Percentiles rank a stretch among this genome's conserved stretches.
Conservation (phyloP, 768 basidiomycete genomes). For the Terana coerulea region DNA sequence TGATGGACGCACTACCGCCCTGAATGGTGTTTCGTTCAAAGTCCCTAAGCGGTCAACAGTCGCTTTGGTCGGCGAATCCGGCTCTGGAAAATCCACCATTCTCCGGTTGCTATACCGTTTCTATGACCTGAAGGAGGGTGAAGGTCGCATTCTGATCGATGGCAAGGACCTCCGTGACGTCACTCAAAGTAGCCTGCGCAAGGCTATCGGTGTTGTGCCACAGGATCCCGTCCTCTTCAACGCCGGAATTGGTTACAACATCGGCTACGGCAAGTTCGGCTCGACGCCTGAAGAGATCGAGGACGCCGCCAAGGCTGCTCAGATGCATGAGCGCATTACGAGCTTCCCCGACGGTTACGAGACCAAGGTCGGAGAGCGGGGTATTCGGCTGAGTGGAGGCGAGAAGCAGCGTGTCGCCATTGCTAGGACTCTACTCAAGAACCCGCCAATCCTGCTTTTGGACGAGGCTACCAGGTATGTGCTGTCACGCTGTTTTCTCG, state of each 20-base stretch:
- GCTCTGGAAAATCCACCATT: slow-evolving; percentile 80
- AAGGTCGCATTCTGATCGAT: slow-evolving; percentile 79
- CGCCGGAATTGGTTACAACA: slow-evolving; percentile 66
- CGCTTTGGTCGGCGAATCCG: slow-evolving; percentile 84
- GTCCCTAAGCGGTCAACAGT: slow-evolving; percentile 85
- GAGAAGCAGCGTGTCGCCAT: slow-evolving; percentile 91
- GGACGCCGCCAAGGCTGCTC: slow-evolving; percentile 73
- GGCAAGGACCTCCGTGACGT: slow-evolving; percentile 86
- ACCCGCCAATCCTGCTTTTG: slow-evolving; percentile 77
- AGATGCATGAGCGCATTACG: slow-evolving; percentile 84
- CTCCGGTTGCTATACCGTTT: slow-evolving; percentile 88
- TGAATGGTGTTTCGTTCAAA: slow-evolving; percentile 81
- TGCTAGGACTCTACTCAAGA: slow-evolving; percentile 81
- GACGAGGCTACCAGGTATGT: slow-evolving; percentile 70
- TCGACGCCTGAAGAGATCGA: slow-evolving; percentile 72
- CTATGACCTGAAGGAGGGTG: slow-evolving; percentile 81
- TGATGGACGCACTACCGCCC: slow-evolving; percentile 62
- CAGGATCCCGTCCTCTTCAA: slow-evolving; percentile 80
- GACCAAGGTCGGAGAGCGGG: slow-evolving; percentile 88
- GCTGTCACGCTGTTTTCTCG: not conserved
- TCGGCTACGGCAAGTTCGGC: slow-evolving; percentile 75
- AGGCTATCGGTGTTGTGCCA: slow-evolving; percentile 86
- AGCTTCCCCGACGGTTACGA: slow-evolving; percentile 84
- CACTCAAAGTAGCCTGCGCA: slow-evolving; percentile 74
- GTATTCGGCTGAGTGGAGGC: slow-evolving; percentile 79